Percentiles rank a stretch among this genome's conserved stretches.
phyloP scores from a whole-genome alignment of 768 basidiomycete genomes.

The Rubroboletus satanas region DNA sequence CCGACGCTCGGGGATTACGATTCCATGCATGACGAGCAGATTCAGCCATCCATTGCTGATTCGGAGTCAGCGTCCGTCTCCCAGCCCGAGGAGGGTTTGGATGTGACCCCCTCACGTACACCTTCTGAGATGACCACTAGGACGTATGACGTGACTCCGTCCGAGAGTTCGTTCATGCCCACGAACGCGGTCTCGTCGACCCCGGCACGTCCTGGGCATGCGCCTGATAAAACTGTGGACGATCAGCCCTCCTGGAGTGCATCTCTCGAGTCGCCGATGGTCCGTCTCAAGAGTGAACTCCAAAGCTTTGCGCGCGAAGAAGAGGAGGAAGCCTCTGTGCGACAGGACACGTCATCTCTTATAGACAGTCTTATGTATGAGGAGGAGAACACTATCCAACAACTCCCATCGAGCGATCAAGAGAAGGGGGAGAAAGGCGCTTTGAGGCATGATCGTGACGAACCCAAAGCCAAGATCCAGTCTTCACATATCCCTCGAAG shows the following conservation, averaged over 20 bases:
- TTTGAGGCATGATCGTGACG: constrained; percentile 44
- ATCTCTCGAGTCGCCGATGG: constrained; percentile 71
- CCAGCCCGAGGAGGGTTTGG: constrained; percentile 6
- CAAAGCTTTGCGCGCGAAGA: constrained; percentile 44
- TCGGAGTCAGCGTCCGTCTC: constrained; percentile 16
- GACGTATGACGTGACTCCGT: constrained; percentile 42
- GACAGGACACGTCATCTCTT: constrained; percentile 15
- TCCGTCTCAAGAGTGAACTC: constrained; percentile 60
- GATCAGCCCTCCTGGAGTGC: constrained; percentile 67
- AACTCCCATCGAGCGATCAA: constrained; percentile 30
- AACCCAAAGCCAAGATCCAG: constrained; percentile 51
- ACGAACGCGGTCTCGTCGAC: constrained; percentile 74
- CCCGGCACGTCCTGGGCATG: constrained; percentile 45
- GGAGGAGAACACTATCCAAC: constrained; percentile 28
- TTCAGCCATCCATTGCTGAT: constrained; percentile 28
- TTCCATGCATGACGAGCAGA: constrained; percentile 49
- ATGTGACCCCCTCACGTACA: constrained; percentile 11
- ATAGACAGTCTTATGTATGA: constrained; percentile 31
- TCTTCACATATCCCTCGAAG: constrained; percentile 28
- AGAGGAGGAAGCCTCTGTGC: constrained; percentile 34
- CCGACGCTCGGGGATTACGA: constrained; percentile 68
- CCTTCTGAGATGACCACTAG: constrained; percentile 1
- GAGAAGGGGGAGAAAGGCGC: constrained; percentile 45
- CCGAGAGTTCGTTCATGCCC: constrained; percentile 73
- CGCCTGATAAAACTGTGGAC: constrained; percentile 38